Conservation (phyloP, 192 early-diverging fungal species). For the Podila clonocystis region DNA sequence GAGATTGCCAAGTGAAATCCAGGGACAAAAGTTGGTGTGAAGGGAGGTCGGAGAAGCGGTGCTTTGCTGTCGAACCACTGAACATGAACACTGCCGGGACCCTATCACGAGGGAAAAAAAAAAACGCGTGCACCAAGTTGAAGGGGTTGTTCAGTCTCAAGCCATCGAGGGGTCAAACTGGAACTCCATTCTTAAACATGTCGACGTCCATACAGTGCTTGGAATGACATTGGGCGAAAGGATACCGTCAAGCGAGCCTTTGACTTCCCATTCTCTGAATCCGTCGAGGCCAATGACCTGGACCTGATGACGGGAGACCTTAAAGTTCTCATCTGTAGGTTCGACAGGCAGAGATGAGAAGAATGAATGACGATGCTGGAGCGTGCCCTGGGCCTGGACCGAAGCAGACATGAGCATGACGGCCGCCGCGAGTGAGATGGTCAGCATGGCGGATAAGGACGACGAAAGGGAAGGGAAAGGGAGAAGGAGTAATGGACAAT, state of each 20-base stretch:
- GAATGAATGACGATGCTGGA: constrained; percentile 49
- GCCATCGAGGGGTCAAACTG: neutral
- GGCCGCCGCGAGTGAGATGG: neutral
- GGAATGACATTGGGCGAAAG: neutral
- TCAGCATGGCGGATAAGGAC: neutral
- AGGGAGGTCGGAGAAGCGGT: constrained; percentile 44
- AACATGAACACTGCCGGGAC: constrained; percentile 14
- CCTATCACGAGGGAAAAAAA: too few species aligned
- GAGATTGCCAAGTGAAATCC: constrained; percentile 37
- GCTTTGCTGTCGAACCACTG: constrained; percentile 38
- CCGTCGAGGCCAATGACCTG: constrained; percentile 33
- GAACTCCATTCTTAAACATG: neutral
- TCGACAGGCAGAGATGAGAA: constrained; percentile 32
- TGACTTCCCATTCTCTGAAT: constrained; percentile 47
- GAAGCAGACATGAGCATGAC: constrained; percentile 5
- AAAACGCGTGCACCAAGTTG: too few species aligned
- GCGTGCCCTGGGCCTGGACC: neutral
- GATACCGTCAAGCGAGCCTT: constrained; percentile 22
- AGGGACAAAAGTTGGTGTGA: constrained; percentile 32
- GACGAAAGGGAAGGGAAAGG: too few species aligned
- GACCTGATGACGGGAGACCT: constrained; percentile 27
- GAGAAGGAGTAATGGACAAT: neutral
- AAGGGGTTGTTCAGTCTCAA: too few species aligned
- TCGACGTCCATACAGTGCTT: constrained; percentile 10
- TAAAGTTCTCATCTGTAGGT: constrained; percentile 45